A percentile compares a stretch with the other conserved stretches of the same genome.
Conservation (phyloP, 306 rosid species). For the Castanea mollissima region DNA sequence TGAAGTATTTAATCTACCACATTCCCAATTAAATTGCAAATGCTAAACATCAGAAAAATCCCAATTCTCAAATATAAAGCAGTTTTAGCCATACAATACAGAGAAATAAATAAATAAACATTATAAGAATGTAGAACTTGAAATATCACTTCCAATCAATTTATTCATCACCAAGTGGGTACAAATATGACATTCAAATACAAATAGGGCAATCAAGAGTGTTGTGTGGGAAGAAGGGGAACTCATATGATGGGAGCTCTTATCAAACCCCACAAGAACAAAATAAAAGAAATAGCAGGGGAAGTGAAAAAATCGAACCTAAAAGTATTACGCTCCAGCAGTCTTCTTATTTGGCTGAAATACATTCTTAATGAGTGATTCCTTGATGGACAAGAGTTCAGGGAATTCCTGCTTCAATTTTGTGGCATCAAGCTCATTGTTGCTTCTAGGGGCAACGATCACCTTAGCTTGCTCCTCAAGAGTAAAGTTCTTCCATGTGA, state of each 20-base stretch:
- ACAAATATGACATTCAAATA: conserved; percentile 27
- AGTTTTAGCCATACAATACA: no score
- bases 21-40: no score
- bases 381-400: conserved; percentile 73
- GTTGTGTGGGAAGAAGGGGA: conserved; percentile 8
- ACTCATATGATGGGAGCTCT: conserved; percentile 12
- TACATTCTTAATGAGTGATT: conserved; percentile 73
- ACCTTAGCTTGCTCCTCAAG: conserved; percentile 95
- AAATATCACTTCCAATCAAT: conserved; percentile 27
- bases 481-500: conserved; percentile 70
- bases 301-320: conserved; percentile 22
- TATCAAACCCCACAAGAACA: conserved; percentile 26
- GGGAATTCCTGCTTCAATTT: conserved; percentile 77
- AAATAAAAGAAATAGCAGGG: conserved; percentile 28
- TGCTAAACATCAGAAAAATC: background rate
- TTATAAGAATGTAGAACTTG: background rate
- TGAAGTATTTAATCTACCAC: no score
- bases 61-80: conserved; percentile 6
- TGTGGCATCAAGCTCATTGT: conserved; percentile 72
- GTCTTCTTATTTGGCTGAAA: conserved; percentile 66
- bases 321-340: conserved; percentile 26
- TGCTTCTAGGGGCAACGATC: conserved; percentile 79
- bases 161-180: conserved; percentile 36
- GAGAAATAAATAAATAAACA: background rate
- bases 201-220: conserved; percentile 21